Evolutionary conservation across 2,329 filamentous ascomycete species (phyloP).

Genomic region (Fusarium brachygibbosum): DNA sequence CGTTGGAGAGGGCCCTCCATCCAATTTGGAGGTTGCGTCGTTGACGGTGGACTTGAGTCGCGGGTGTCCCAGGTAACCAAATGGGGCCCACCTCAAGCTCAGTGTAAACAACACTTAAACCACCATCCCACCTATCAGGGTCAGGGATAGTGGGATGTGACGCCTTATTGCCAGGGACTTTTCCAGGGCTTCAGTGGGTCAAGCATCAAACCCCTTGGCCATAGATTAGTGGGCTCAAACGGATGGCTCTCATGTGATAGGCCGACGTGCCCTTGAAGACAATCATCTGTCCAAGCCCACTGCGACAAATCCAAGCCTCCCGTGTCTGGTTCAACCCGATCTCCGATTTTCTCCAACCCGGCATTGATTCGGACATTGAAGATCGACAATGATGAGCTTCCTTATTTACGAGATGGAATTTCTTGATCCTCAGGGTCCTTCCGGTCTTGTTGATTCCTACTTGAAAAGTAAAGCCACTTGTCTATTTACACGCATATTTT

Average conservation of each 20-base stretch:
- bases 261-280: conserved; percentile 1
- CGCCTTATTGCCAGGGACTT: conserved; percentile 30
- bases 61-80: conserved; percentile 46
- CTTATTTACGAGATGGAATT: conserved; percentile 5
- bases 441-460: neutral
- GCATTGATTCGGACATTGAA: conserved; percentile 11
- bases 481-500: neutral
- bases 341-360: conserved; percentile 39
- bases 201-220: conserved; percentile 16
- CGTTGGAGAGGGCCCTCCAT: conserved; percentile 29
- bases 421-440: conserved; percentile 1
- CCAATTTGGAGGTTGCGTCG: conserved; percentile 40
- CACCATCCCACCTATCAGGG: conserved; percentile 43
- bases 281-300: conserved; percentile 23
- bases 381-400: conserved; percentile 26
- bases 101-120: conserved; percentile 46
- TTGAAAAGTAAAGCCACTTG: neutral
- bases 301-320: conserved; percentile 27
- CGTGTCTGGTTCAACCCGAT: conserved; percentile 37
- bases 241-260: conserved; percentile 26
- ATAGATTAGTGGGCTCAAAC: conserved; percentile 20
- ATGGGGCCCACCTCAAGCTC: conserved; percentile 36
- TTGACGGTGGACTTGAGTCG: conserved; percentile 32
- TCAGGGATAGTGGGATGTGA: conserved; percentile 32
- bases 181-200: conserved; percentile 31